Evolutionary conservation across 805 yeast species (phyloP), one percentile per base, ranked within the genome.

Genomic region (Monosporozyma unispora): DNA sequence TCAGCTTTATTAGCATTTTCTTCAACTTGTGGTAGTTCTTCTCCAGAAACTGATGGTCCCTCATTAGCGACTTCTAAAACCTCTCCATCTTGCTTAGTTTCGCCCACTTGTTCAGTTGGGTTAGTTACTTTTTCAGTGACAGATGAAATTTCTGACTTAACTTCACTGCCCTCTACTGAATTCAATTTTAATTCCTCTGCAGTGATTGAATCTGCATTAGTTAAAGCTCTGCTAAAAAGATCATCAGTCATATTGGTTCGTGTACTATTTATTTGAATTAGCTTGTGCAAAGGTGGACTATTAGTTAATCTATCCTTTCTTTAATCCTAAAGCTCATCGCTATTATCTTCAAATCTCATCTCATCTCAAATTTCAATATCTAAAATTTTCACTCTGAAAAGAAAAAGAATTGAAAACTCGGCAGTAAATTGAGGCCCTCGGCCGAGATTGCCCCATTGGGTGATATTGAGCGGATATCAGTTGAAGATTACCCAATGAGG

Each of bases 241-340:
- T 40, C 48, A 11, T 41, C 54, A 16, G 46, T 53, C 8, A 47
- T 58, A 4, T 52, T 58, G n/a, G n/a, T n/a, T 25, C 8, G 7
- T 25, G 27, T 25, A 8, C 8, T 25, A 8, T 25, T 25, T 25
- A 8, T 25, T 25, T n/a, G n/a, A n/a, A n/a, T n/a, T n/a, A n/a
- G n/a, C n/a, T n/a, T n/a, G n/a, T n/a, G n/a, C n/a, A n/a, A n/a
- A n/a, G n/a, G n/a, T n/a, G n/a, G n/a, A n/a, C n/a, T n/a, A n/a
- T n/a, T n/a, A n/a, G n/a, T n/a, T n/a, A n/a, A n/a, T n/a, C n/a
- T n/a, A n/a, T n/a, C n/a, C 27, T 8, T 25, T 25, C 27, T 25
- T 21, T 35, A 6, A 35, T n/a, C 21, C 4, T 9, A 35, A 4
- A 4, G 3, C 12, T 12, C 19, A 4, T n/a, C 4, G n/a, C 19